These are phyloP conservation scores for Cucurbita pepo DNA, from an alignment of 306 rosid species.

Conservation along the genomic window DNA sequence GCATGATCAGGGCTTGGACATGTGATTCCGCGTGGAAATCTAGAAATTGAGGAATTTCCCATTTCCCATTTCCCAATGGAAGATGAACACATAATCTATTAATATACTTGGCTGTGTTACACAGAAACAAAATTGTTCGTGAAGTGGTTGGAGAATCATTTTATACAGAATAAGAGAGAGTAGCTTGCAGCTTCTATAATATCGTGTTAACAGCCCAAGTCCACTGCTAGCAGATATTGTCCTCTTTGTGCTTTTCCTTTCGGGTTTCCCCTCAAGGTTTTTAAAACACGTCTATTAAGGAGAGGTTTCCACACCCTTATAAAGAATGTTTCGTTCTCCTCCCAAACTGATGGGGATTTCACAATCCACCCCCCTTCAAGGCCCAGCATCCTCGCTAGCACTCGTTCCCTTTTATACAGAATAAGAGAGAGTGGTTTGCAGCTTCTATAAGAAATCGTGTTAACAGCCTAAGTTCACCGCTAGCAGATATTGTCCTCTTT, in stretches of 20 bases:
- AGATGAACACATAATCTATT: background rate
- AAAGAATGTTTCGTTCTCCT: too few relatives aligned
- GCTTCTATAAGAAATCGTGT: background rate
- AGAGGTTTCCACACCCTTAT: too few relatives aligned
- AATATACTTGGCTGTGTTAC: background rate
- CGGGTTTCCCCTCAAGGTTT: too few relatives aligned
- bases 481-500: too few relatives aligned
- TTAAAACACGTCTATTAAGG: too few relatives aligned
- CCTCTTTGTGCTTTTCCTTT: too few relatives aligned
- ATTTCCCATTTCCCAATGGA: background rate
- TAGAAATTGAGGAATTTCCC: background rate
- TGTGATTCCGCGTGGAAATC: conserved; percentile 22
- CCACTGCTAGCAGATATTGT: too few relatives aligned
- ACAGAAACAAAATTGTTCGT: background rate
- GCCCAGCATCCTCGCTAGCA: too few relatives aligned
- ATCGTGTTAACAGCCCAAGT: too few relatives aligned
- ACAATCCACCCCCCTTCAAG: too few relatives aligned
- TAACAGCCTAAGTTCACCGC: too few relatives aligned
- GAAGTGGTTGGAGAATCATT: background rate
- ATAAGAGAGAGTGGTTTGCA: background rate
- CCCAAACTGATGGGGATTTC: too few relatives aligned
- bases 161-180: background rate
- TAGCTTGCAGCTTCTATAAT: background rate
- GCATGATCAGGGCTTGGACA: conserved; percentile 4
- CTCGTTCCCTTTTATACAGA: background rate